phyloP scores from a whole-genome alignment of 2,329 filamentous ascomycete species.

The Microdochium trichocladiopsis region DNA sequence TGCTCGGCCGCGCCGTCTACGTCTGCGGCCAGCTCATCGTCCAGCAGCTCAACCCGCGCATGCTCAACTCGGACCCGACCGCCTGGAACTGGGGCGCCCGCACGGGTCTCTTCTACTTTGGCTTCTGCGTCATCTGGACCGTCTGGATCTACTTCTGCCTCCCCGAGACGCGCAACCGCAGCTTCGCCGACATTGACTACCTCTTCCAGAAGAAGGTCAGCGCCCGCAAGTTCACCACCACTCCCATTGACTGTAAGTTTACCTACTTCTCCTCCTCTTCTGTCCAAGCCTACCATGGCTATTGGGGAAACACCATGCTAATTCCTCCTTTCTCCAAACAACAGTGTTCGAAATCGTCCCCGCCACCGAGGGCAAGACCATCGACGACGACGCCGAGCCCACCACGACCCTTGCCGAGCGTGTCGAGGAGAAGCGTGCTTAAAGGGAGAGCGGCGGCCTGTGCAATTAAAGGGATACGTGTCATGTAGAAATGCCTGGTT shows the following conservation, averaged over 20 bases:
- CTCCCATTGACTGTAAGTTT: slow-evolving; percentile 20
- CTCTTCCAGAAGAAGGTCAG: slow-evolving; percentile 30
- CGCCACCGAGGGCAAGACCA: not conserved
- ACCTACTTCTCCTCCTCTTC: not conserved
- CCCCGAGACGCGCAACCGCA: slow-evolving; percentile 36
- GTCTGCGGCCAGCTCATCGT: slow-evolving; percentile 31
- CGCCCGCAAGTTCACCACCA: slow-evolving; percentile 23
- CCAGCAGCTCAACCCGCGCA: slow-evolving; percentile 28
- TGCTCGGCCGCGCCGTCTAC: slow-evolving; percentile 33
- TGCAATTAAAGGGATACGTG: too few species aligned
- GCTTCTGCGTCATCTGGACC: slow-evolving; percentile 31
- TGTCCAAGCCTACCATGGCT: not conserved
- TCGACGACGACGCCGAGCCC: not conserved
- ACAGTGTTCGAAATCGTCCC: not conserved
- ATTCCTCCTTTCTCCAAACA: not conserved
- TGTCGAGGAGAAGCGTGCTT: not conserved
- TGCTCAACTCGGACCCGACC: slow-evolving; percentile 17
- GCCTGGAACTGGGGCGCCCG: slow-evolving; percentile 28
- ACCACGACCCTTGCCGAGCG: not conserved
- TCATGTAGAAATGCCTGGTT: too few species aligned
- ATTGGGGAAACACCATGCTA: not conserved
- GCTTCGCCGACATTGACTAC: slow-evolving; percentile 39
- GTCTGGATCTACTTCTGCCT: slow-evolving; percentile 35
- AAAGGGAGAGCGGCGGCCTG: not conserved
- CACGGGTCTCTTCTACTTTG: slow-evolving; percentile 26